Base-by-base conservation (phyloP, 139 green algal genomes). In the Ettlia oleoabundans region DNA sequence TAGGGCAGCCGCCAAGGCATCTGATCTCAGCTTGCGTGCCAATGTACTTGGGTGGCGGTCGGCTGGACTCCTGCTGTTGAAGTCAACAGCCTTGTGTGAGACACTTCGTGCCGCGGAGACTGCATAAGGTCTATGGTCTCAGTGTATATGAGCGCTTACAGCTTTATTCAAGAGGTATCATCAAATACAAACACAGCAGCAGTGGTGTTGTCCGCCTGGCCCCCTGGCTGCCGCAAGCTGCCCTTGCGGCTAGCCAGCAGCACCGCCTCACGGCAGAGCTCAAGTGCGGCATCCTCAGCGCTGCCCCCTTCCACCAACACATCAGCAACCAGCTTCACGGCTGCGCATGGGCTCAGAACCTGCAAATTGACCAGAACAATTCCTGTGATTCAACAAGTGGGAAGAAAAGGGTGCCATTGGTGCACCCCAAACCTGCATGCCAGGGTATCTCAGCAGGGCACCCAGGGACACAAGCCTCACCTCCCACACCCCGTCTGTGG, bases 401-500 rank as follows among this genome's bases (percentile, higher is more conserved):
- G n/a, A n/a, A n/a, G n/a, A n/a, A n/a, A n/a, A n/a, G n/a, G n/a
- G n/a, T n/a, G n/a, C n/a, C n/a, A n/a, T n/a, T n/a, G n/a, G n/a
- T n/a, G n/a, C n/a, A n/a, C n/a, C n/a, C n/a, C n/a, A n/a, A n/a
- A n/a, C n/a, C n/a, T n/a, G n/a, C n/a, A n/a, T n/a, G n/a, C n/a
- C n/a, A n/a, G n/a, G n/a, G n/a, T n/a, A n/a, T n/a, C n/a, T n/a
- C n/a, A n/a, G n/a, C n/a, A n/a, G n/a, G n/a, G n/a, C n/a, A n/a
- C n/a, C n/a, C n/a, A n/a, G n/a, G n/a, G n/a, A n/a, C n/a, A n/a
- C n/a, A n/a, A n/a, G n/a, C n/a, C n/a, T n/a, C n/a, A n/a, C n/a
- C n/a, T 95, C 91, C 91, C 91, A 95, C 26, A 95, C 82, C 9
- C 91, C 91, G 47, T 95, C 92, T 0, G 86, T 89, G 4, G 92